Evolutionary conservation across 2,329 filamentous ascomycete genomes (phyloP), one percentile per base, ranked within the genome.

Genomic region (Emergomyces orientalis): DNA sequence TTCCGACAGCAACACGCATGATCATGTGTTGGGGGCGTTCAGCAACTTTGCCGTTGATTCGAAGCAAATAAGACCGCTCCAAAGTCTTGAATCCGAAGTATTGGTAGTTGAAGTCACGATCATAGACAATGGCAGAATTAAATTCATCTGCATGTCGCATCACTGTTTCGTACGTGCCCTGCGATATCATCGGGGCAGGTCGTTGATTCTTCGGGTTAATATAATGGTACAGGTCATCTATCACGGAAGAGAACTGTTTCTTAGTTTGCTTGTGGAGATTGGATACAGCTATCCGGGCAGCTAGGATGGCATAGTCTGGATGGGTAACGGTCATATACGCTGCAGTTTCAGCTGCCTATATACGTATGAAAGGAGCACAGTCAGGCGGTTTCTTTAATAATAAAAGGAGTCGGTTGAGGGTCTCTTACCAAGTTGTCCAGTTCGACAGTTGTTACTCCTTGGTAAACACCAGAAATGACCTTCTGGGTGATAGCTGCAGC

Each of bases 241-340:
- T 85, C 64, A 99, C 94, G 59, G 90, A 83, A n/a, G 94, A 97
- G 82, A 95, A 99, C 76, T 97, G 93, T 84, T 99, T 99, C 86
- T 97, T 97, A 68, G 94, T 99, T 84, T 99, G 94, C 82, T 99
- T 99, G 87, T 99, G 94, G 64, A 99, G 88, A 81, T 99, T 99
- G 73, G 94, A 99, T 62, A 99, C 94, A 70, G 94, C 94, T 74
- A 99, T 97, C 80, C 94, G 92, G 69, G 94, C 94, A 68, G 94
- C 94, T 64, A 99, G 91, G 75, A 97, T 95, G 76, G 94, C 94
- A 77, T 99, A 99, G 81, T 99, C 94, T 72, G 94, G 94, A 77
- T 99, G 94, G 66, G 93, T 99, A 71, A 97, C 93, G 65, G 94
- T 99, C 94, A 99, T 99, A 82, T 99, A 99, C 63, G 94, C 94